Evolutionary conservation across 306 rosid species (phyloP), one percentile per base, ranked within the genome.

Genomic region (Astragalus membranaceus): DNA sequence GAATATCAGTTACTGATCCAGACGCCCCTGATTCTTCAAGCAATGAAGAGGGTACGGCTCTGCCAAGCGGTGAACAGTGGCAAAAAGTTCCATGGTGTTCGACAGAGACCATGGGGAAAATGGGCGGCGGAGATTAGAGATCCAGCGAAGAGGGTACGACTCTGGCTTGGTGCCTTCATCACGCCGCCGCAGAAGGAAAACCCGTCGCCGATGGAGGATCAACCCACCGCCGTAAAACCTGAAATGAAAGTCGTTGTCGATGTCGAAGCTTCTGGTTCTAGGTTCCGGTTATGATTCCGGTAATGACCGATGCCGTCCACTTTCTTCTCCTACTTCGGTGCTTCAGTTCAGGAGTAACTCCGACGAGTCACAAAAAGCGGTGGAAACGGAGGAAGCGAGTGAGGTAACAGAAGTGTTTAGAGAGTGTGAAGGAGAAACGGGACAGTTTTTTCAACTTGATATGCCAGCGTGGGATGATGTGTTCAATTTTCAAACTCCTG

Each of bases 81-180:
- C 1, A 86, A 48, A 70, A 95, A 91, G 85, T 95, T 87, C 77
- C 88, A 97, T 0, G 99, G 99, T 5, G 97, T 95, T 1, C 70
- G 99, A 6, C 96, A 89, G 64, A 60, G 99, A 10, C 99, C 99
- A 0, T 95, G 99, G 99, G 99, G 99, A 0, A 95, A 95, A 67
- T 95, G 99, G 99, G 99, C 99, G 5, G 99, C 99, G 0, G 99
- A 95, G 95, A 95, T 95, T 80, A 76, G 99, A 76, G 99, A 95
- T 80, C 97, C 99, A 0, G 84, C 85, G 0, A 70, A 75, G 2
- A 90, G 88, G 11, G 86, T 85, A 0, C 88, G 99, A 10, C 60
- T 95, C 0, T 95, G 99, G 99, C 10, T 95, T 35, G 99, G 99
- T 0, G 91, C 99, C 0, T 95, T 95, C 62, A 72, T 72, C 2